phyloP scores from a whole-genome alignment of 208 protist genomes.

The Porcisia hertigi region DNA sequence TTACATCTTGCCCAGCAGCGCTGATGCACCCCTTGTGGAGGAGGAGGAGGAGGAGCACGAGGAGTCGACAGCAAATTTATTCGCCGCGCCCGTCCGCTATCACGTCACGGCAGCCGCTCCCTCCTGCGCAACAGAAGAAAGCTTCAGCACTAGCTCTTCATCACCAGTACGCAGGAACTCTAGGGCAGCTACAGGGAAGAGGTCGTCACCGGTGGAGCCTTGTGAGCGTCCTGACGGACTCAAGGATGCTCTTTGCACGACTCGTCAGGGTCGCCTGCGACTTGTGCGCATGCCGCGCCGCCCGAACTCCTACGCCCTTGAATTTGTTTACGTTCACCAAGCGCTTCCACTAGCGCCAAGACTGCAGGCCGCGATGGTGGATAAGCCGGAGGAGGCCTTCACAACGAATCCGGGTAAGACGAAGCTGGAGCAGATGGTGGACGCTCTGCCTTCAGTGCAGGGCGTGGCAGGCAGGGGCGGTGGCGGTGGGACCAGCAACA shows the following conservation, averaged over 20 bases:
- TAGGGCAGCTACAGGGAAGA: not conserved
- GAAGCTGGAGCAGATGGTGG: constrained; percentile 49
- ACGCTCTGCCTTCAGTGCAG: constrained; percentile 47
- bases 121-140: not conserved
- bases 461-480: constrained; percentile 25
- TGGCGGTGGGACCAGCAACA: constrained; percentile 15
- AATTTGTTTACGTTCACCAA: constrained; percentile 73
- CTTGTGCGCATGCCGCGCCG: constrained; percentile 44
- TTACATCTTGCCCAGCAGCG: constrained; percentile 27
- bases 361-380: constrained; percentile 31
- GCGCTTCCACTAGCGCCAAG: constrained; percentile 41
- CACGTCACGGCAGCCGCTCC: not conserved
- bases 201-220: not conserved
- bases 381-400: constrained; percentile 23
- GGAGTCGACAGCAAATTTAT: constrained; percentile 1
- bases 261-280: constrained; percentile 40
- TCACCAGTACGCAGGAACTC: not conserved
- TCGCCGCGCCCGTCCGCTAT: constrained; percentile 17
- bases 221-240: constrained; percentile 4
- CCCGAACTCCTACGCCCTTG: constrained; percentile 48
- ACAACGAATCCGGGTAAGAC: constrained; percentile 10
- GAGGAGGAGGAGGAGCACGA: constrained; percentile 1
- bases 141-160: not conserved
- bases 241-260: constrained; percentile 23
- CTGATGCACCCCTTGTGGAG: constrained; percentile 29